A percentile compares a stretch with the other conserved stretches of the same genome.
Conservation (phyloP, 2,329 filamentous ascomycete genomes). For the Fusarium agapanthi region DNA sequence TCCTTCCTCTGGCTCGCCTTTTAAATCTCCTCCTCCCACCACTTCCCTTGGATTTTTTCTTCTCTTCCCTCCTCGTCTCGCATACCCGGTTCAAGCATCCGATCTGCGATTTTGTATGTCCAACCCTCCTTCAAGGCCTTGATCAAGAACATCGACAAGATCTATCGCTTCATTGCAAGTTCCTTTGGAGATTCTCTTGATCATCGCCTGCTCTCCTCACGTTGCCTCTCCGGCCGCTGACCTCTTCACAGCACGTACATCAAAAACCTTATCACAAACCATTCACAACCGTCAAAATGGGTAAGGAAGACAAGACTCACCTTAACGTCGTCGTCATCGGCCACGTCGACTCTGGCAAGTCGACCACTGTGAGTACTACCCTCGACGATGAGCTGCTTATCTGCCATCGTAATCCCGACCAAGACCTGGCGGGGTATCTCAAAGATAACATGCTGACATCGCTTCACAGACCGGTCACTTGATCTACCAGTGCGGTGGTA, state of each 20-base stretch:
- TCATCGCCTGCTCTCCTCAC: neutral
- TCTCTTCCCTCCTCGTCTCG: constrained; percentile 53
- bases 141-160: constrained; percentile 18
- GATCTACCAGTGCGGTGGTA: constrained; percentile 99
- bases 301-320: constrained; percentile 96
- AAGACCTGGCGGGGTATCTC: constrained; percentile 6
- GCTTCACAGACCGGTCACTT: constrained; percentile 75
- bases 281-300: constrained; percentile 50
- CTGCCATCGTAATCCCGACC: constrained; percentile 16
- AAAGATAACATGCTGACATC: constrained; percentile 38
- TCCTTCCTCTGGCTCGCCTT: constrained; percentile 46
- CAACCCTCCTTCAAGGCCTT: constrained; percentile 12
- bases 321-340: constrained; percentile 99
- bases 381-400: constrained; percentile 24
- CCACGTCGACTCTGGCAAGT: constrained; percentile 99
- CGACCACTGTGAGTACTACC: constrained; percentile 81
- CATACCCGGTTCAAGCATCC: constrained; percentile 57
- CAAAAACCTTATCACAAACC: constrained; percentile 34
- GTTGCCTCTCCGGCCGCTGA: constrained; percentile 24
- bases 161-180: constrained; percentile 5
- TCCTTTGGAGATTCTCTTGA: constrained; percentile 3
- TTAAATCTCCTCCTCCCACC: constrained; percentile 53
- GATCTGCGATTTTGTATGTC: constrained; percentile 53
- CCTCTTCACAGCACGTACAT: constrained; percentile 35
- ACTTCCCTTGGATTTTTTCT: constrained; percentile 48